Percentiles rank a stretch among this genome's conserved stretches.
phyloP scores from a whole-genome alignment of 1,284 basidiomycete genomes.

The Marasmius sp. region DNA sequence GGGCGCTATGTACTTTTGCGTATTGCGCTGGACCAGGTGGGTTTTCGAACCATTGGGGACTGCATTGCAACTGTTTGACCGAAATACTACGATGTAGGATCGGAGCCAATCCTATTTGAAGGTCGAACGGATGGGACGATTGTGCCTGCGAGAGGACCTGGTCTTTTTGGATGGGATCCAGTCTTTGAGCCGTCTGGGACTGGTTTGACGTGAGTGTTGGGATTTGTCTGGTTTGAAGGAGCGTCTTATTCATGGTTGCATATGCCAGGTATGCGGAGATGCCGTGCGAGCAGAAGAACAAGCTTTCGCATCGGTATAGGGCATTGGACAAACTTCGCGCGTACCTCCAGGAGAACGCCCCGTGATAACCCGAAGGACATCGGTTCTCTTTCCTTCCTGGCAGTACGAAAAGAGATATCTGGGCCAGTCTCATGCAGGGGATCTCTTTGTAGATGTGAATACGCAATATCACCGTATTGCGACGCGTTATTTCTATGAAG shows the following conservation, averaged over 20 bases:
- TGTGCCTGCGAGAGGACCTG: conserved; percentile 81
- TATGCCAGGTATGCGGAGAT: conserved; percentile 89
- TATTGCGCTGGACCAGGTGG: conserved; percentile 82
- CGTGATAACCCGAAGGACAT: too few species aligned
- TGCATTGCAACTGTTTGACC: background rate
- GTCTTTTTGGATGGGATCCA: conserved; percentile 88
- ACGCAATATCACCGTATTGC: too few species aligned
- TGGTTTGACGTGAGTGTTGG: conserved; percentile 68
- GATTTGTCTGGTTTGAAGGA: background rate
- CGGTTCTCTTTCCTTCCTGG: too few species aligned
- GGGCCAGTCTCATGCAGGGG: too few species aligned
- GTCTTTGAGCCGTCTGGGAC: conserved; percentile 81
- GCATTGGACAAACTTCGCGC: conserved; percentile 81
- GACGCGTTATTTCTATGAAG: too few species aligned
- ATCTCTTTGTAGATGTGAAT: too few species aligned
- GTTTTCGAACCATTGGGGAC: background rate
- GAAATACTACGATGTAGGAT: conserved; percentile 25
- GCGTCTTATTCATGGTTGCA: background rate
- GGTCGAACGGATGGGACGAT: conserved; percentile 88
- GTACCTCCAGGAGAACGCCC: conserved; percentile 46
- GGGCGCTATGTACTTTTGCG: conserved; percentile 94
- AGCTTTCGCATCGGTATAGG: conserved; percentile 86
- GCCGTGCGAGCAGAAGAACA: conserved; percentile 82
- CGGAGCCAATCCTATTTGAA: conserved; percentile 87
- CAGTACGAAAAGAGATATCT: too few species aligned